These are phyloP conservation scores for Ailanthus altissimus DNA, from an alignment of 345 rosid genomes.

Conservation along the genomic window DNA sequence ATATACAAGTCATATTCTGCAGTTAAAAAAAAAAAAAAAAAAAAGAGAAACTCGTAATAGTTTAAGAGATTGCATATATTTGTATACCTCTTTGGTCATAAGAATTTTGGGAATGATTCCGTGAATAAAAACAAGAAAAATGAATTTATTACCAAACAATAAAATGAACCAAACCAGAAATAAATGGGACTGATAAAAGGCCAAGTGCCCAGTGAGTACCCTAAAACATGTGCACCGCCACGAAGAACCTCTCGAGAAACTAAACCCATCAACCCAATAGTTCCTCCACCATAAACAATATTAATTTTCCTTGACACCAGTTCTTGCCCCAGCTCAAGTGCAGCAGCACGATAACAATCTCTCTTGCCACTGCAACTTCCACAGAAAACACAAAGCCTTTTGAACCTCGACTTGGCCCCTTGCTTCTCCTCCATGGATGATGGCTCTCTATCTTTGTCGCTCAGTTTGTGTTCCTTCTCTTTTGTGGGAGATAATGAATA, in stretches of 20 bases:
- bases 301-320: slow-evolving; percentile 52
- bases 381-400: slow-evolving; percentile 84
- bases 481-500: not conserved
- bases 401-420: slow-evolving; percentile 46
- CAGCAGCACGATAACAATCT: slow-evolving; percentile 69
- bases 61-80: not conserved
- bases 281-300: slow-evolving; percentile 76
- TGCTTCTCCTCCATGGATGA: slow-evolving; percentile 27
- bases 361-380: slow-evolving; percentile 84
- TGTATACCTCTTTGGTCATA: slow-evolving; percentile 79
- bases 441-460: not conserved
- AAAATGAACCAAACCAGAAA: not conserved
- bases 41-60: not conserved
- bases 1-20: too few relatives aligned
- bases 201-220: slow-evolving; percentile 34
- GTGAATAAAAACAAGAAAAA: slow-evolving; percentile 14
- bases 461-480: not conserved
- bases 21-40: not conserved
- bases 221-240: slow-evolving; percentile 64
- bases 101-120: slow-evolving; percentile 86
- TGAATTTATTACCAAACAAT: not conserved
- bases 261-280: slow-evolving; percentile 70
- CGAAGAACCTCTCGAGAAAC: slow-evolving; percentile 62
- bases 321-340: slow-evolving; percentile 76
- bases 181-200: not conserved